Evolutionary conservation across 2,329 filamentous ascomycete species (phyloP), one percentile per base, ranked within the genome.

Genomic region (Elsinoe arachidis): DNA sequence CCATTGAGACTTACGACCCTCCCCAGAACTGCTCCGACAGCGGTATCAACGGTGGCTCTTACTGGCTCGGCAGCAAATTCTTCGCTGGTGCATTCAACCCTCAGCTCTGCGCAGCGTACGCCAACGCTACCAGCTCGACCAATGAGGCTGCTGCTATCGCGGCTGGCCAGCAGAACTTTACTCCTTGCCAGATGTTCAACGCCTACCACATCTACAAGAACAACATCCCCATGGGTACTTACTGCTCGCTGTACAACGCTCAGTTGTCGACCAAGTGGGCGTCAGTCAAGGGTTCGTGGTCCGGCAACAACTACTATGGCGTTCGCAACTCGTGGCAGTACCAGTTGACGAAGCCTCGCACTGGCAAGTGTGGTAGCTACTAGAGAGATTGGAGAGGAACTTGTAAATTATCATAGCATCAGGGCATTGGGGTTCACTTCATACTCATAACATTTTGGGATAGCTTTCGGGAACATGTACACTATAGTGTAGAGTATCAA

Each of bases 11-110:
- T 34, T 53, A 53, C 59, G 55, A 60, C 52, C 19, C 53, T 17
- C 56, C 59, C 23, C 53, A 56, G 35, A 58, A 58, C 47, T 53
- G 49, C 49, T 53, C 49, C 34, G 38, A 53, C 49, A n/a, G n/a
- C 14, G 49, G 33, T 21, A 53, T 53, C 49, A 53, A 53, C 34
- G 49, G 49, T 19, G 49, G 49, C 19, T 53, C 49, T 10, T 53
- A 53, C 49, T 60, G 56, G 56, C 56, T 60, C 52, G 63, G 62
- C 21, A 59, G 59, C 41, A 60, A 65, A 30, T 67, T 63, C 59
- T 64, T 65, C 59, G 57, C 64, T 17, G 65, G 64, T 15, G 61
- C 64, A 12, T 67, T 61, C 55, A 63, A 66, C 56, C 60, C 64
- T 2, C 38, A 43, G 12, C 54, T 66, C 34, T 67, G 65, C 60